Evolutionary conservation across 495 filamentous ascomycete species (phyloP).

Genomic region (Aspergillus bertholletiae): DNA sequence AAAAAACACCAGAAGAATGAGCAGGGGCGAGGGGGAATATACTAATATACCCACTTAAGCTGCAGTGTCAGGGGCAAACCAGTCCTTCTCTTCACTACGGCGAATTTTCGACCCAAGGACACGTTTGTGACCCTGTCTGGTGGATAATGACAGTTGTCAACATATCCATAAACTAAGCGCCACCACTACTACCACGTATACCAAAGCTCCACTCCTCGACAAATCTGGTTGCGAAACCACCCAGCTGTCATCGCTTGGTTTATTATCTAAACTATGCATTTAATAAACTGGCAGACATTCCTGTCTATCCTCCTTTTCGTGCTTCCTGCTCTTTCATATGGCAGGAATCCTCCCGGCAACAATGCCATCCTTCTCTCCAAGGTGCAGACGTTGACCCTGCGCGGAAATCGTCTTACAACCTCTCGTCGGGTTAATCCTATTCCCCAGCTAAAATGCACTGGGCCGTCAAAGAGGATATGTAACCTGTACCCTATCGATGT

Average conservation of each 20-base stretch:
- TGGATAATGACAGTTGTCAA: neutral
- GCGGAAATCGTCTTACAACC: conserved; percentile 56
- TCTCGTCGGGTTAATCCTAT: conserved; percentile 73
- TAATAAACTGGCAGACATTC: conserved; percentile 8
- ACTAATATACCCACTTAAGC: no score
- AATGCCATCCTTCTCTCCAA: conserved; percentile 69
- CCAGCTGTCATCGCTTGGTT: neutral
- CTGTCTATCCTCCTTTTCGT: conserved; percentile 28
- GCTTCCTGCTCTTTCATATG: conserved; percentile 29
- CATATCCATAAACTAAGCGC: neutral
- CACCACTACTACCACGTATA: neutral
- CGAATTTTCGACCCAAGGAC: neutral
- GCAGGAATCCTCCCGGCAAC: conserved; percentile 43
- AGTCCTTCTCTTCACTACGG: no score
- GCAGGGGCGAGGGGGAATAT: no score
- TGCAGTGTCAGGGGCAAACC: no score
- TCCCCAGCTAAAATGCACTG: conserved; percentile 80
- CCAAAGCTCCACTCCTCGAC: neutral
- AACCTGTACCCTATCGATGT: conserved; percentile 67
- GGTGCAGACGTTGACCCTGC: conserved; percentile 76
- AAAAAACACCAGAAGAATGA: neutral
- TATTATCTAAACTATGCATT: neutral
- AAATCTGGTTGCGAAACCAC: neutral
- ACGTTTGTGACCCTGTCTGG: neutral
- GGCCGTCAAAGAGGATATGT: conserved; percentile 53